Percentiles rank a stretch among this genome's conserved stretches.
Conservation (phyloP, 768 basidiomycete species). For the Epithele typhae region DNA sequence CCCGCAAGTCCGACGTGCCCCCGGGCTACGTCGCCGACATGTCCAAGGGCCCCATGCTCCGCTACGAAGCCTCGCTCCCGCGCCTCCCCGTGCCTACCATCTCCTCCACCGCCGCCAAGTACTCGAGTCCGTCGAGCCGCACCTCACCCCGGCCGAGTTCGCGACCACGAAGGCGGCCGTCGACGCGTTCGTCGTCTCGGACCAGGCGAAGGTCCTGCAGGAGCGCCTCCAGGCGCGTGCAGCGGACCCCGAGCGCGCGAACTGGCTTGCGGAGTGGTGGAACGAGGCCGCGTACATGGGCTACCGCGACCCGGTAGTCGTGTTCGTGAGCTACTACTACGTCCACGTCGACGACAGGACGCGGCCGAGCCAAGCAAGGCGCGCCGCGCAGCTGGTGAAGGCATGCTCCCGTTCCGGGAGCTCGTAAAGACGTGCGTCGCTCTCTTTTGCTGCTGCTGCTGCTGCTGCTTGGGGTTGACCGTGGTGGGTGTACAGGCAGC, state of each 20-base stretch:
- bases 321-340: slow-evolving; percentile 94
- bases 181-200: slow-evolving; percentile 63
- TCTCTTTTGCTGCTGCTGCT: not conserved
- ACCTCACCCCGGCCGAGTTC: slow-evolving; percentile 62
- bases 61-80: slow-evolving; percentile 70
- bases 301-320: slow-evolving; percentile 86
- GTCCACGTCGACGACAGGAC: slow-evolving; percentile 70
- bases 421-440: slow-evolving; percentile 71
- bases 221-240: slow-evolving; percentile 73
- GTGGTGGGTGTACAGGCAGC: slow-evolving; percentile 31
- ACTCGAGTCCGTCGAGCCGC: slow-evolving; percentile 81
- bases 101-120: slow-evolving; percentile 78
- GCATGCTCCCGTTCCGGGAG: slow-evolving; percentile 82
- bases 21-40: slow-evolving; percentile 51
- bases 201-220: slow-evolving; percentile 71
- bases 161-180: slow-evolving; percentile 55
- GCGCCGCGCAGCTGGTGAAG: slow-evolving; percentile 82
- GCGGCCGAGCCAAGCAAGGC: slow-evolving; percentile 50
- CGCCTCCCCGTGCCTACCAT: slow-evolving; percentile 82
- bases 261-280: slow-evolving; percentile 99
- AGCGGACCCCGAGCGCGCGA: slow-evolving; percentile 47
- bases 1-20: slow-evolving; percentile 31
- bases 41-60: slow-evolving; percentile 62
- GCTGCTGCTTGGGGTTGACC: not conserved
- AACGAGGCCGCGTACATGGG: slow-evolving; percentile 89